These are phyloP conservation scores for Boletus patriciae DNA, from an alignment of 768 basidiomycete species.

Conservation along the genomic window DNA sequence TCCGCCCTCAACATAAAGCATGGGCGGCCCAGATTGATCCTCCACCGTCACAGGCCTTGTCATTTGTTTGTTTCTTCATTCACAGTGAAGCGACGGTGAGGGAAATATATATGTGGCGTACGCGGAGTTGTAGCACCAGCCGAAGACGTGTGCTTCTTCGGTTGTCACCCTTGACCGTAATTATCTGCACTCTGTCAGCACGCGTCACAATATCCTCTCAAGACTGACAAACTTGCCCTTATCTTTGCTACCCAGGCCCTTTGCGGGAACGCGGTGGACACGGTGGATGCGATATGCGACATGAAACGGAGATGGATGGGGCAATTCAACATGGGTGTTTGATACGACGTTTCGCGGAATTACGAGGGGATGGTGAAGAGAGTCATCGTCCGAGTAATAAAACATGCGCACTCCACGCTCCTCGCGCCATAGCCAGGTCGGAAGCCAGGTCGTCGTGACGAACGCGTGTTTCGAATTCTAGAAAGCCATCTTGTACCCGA, in stretches of 20 bases:
- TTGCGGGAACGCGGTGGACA: neutral
- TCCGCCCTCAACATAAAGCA: neutral
- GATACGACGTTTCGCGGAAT: neutral
- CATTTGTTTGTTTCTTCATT: neutral
- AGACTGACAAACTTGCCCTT: neutral
- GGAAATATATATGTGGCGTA: neutral
- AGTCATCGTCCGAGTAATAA: constrained; percentile 8
- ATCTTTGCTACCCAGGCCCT: neutral
- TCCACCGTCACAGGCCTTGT: neutral
- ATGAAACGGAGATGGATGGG: constrained; percentile 8
- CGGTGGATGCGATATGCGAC: constrained; percentile 6
- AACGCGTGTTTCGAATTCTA: constrained; percentile 14
- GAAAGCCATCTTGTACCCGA: constrained; percentile 1
- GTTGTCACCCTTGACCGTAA: neutral
- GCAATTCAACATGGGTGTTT: neutral
- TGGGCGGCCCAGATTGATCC: neutral
- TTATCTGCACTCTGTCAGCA: neutral
- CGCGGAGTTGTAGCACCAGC: neutral
- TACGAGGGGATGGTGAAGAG: neutral
- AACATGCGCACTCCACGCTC: constrained; percentile 13
- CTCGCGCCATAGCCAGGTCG: neutral
- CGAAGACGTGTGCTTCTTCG: neutral
- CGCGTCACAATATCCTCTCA: neutral
- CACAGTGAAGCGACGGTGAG: neutral
- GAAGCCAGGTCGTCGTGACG: neutral